Evolutionary conservation across 2,329 filamentous ascomycete species (phyloP).

Genomic region (Xylaria arbuscula): DNA sequence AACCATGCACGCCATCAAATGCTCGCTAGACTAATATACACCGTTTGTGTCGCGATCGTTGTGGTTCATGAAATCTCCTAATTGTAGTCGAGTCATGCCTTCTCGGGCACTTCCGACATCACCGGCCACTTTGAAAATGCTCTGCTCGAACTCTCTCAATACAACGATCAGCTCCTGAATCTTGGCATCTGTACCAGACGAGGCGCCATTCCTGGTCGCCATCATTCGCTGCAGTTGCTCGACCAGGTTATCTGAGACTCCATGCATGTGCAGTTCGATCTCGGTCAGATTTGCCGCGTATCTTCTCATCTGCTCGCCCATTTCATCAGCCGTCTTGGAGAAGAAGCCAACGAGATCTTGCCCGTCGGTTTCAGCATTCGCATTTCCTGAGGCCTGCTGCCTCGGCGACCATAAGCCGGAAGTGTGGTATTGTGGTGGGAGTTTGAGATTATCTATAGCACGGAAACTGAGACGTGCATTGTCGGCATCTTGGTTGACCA

Average conservation of each 20-base stretch:
- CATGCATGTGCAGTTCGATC: conserved; percentile 73
- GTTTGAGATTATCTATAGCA: conserved; percentile 59
- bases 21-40: conserved; percentile 43
- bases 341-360: conserved; percentile 74
- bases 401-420: conserved; percentile 56
- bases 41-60: conserved; percentile 46
- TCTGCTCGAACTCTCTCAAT: conserved; percentile 72
- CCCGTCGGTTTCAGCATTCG: conserved; percentile 60
- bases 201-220: conserved; percentile 53
- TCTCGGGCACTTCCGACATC: conserved; percentile 70
- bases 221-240: conserved; percentile 69
- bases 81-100: conserved; percentile 67
- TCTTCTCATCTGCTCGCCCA: conserved; percentile 65
- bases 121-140: conserved; percentile 71
- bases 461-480: conserved; percentile 58
- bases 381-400: conserved; percentile 55
- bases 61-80: conserved; percentile 59
- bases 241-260: conserved; percentile 69
- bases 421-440: conserved; percentile 63
- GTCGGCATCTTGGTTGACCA: conserved; percentile 56
- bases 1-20: conserved; percentile 30
- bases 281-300: conserved; percentile 70
- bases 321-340: conserved; percentile 70
- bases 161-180: conserved; percentile 66
- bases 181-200: conserved; percentile 57